A percentile compares a stretch with the other conserved stretches of the same genome.
phyloP scores from a whole-genome alignment of 2,329 filamentous ascomycete genomes.

The Aspergillus pseudoviridinutans region DNA sequence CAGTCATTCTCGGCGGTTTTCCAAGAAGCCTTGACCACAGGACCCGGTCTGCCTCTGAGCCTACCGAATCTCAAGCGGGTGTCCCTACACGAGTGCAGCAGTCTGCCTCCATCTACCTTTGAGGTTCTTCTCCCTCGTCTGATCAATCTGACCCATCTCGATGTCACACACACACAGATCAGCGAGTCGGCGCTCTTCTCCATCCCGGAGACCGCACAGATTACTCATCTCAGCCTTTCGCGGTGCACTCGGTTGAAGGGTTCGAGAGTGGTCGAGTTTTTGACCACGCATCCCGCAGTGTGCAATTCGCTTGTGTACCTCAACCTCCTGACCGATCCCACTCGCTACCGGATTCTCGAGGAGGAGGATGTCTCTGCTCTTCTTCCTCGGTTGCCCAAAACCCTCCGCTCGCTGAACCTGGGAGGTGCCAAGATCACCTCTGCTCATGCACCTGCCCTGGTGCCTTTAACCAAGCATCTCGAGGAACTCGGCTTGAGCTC shows the following conservation, averaged over 20 bases:
- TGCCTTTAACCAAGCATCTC: conserved; percentile 64
- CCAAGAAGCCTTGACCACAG: conserved; percentile 48
- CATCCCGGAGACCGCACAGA: conserved; percentile 65
- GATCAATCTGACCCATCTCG: conserved; percentile 66
- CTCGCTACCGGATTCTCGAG: conserved; percentile 67
- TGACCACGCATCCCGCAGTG: conserved; percentile 67
- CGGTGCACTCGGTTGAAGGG: conserved; percentile 70
- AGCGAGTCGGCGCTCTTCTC: conserved; percentile 66
- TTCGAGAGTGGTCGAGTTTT: conserved; percentile 63
- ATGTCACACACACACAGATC: conserved; percentile 73
- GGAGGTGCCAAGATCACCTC: conserved; percentile 68
- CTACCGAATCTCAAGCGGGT: conserved; percentile 61
- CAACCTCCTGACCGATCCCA: conserved; percentile 68
- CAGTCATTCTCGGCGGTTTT: conserved; percentile 64
- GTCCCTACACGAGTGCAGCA: conserved; percentile 75
- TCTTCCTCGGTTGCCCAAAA: conserved; percentile 61
- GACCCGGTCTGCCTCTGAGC: conserved; percentile 47
- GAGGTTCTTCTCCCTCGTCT: conserved; percentile 69
- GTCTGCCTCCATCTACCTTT: conserved; percentile 63
- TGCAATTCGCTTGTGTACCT: conserved; percentile 63
- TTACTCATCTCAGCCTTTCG: conserved; percentile 74
- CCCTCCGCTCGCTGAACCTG: conserved; percentile 69
- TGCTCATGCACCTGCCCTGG: conserved; percentile 60
- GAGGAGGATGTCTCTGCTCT: conserved; percentile 62
- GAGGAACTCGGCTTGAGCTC: conserved; percentile 74